phyloP scores from a whole-genome alignment of 1,284 basidiomycete genomes.

The Cryptococcus floricola region DNA sequence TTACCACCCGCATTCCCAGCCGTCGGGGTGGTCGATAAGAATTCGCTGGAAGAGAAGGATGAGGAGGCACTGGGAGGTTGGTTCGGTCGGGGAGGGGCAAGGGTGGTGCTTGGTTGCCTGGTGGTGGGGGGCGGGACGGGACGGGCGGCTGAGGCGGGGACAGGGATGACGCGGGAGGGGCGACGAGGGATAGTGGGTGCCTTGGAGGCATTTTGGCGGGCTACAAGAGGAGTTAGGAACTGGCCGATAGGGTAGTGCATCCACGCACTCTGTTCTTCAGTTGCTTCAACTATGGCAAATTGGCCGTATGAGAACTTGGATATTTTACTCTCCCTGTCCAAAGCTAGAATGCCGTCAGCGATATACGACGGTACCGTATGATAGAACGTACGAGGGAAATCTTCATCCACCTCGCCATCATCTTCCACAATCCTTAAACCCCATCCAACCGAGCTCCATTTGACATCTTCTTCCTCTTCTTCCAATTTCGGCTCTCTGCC shows the following conservation, averaged over 20 bases:
- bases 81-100: background rate
- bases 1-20: background rate
- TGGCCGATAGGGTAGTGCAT: background rate
- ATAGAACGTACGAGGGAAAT: slow-evolving; percentile 73
- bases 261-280: slow-evolving; percentile 66
- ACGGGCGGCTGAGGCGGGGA: slow-evolving; percentile 11
- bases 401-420: slow-evolving; percentile 97
- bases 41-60: slow-evolving; percentile 19
- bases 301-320: slow-evolving; percentile 86
- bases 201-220: slow-evolving; percentile 76
- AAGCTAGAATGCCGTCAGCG: slow-evolving; percentile 57
- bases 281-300: slow-evolving; percentile 75
- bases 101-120: background rate
- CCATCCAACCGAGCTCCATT: slow-evolving; percentile 79
- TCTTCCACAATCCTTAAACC: slow-evolving; percentile 93
- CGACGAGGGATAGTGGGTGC: slow-evolving; percentile 47
- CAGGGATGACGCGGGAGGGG: slow-evolving; percentile 39
- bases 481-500: slow-evolving; percentile 68
- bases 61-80: slow-evolving; percentile 9
- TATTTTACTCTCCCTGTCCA: slow-evolving; percentile 80
- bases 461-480: slow-evolving; percentile 49
- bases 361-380: background rate
- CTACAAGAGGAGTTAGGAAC: slow-evolving; percentile 48
- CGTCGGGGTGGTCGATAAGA: slow-evolving; percentile 5
- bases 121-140: slow-evolving; percentile 1